Evolutionary conservation across 1,284 basidiomycete species (phyloP).

Genomic region (Rhodofomes roseus): DNA sequence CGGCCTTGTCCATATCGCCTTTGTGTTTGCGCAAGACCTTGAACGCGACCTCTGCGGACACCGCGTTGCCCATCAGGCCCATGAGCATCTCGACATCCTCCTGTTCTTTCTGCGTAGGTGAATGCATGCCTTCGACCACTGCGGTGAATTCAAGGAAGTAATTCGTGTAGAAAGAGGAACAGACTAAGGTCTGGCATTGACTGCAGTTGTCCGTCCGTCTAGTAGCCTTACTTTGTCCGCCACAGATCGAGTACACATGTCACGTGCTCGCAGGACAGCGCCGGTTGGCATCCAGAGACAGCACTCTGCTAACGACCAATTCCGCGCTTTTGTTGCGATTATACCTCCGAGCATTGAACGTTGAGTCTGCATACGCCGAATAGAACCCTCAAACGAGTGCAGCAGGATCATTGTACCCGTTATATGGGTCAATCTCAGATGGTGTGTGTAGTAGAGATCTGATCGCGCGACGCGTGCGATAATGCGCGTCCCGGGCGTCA

Average conservation of each 20-base stretch:
- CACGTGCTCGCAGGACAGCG: neutral
- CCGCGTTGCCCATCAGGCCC: constrained; percentile 32
- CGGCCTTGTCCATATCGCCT: constrained; percentile 59
- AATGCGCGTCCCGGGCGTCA: neutral
- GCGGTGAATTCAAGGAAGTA: neutral
- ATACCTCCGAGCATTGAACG: too few relatives aligned
- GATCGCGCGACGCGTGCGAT: neutral
- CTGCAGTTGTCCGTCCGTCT: too few relatives aligned
- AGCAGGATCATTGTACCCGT: too few relatives aligned
- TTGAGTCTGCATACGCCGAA: too few relatives aligned
- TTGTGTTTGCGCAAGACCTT: constrained; percentile 53
- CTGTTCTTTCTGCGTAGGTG: constrained; percentile 12
- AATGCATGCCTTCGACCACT: constrained; percentile 9
- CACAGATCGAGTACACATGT: neutral
- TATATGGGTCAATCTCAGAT: too few relatives aligned
- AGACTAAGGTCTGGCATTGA: neutral
- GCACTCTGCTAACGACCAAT: too few relatives aligned
- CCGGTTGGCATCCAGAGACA: too few relatives aligned
- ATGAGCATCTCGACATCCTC: constrained; percentile 35
- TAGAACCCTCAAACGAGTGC: too few relatives aligned
- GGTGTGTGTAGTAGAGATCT: neutral
- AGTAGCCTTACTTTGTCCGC: too few relatives aligned
- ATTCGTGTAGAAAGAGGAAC: neutral
- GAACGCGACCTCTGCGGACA: constrained; percentile 44
- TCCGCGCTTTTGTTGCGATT: too few relatives aligned